Conservation (phyloP, 768 basidiomycete species). For the Tremella yokohamensis region DNA sequence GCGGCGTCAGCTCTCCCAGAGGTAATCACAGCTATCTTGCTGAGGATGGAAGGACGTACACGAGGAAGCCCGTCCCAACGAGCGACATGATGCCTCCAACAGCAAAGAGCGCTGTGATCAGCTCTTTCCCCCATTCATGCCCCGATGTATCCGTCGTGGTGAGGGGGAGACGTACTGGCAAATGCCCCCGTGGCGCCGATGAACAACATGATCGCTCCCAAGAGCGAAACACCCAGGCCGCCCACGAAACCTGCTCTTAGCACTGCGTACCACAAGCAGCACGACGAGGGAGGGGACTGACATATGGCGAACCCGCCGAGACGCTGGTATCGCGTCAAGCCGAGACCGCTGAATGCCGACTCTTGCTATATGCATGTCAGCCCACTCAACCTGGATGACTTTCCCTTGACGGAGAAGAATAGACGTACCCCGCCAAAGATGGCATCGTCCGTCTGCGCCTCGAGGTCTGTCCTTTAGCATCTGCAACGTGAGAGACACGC, state of each 20-base stretch:
- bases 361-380: slow-evolving; percentile 59
- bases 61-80: slow-evolving; percentile 82
- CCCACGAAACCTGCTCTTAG: slow-evolving; percentile 58
- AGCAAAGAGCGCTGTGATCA: slow-evolving; percentile 63
- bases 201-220: slow-evolving; percentile 75
- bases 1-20: not conserved
- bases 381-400: not conserved
- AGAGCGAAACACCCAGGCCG: slow-evolving; percentile 74
- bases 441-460: slow-evolving; percentile 45
- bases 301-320: slow-evolving; percentile 83
- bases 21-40: not conserved
- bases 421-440: slow-evolving; percentile 45
- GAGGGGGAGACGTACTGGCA: slow-evolving; percentile 56
- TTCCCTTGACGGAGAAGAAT: not conserved
- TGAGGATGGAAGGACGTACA: slow-evolving; percentile 58
- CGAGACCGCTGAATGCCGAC: slow-evolving; percentile 76
- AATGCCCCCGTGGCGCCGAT: slow-evolving; percentile 67
- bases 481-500: not conserved
- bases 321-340: slow-evolving; percentile 71
- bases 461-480: slow-evolving; percentile 34
- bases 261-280: not conserved
- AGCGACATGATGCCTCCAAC: slow-evolving; percentile 78
- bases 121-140: slow-evolving; percentile 40
- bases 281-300: slow-evolving; percentile 54
- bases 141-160: not conserved